These are phyloP conservation scores for Mycena leptocephala DNA, from an alignment of 768 basidiomycete species.

Conservation along the genomic window DNA sequence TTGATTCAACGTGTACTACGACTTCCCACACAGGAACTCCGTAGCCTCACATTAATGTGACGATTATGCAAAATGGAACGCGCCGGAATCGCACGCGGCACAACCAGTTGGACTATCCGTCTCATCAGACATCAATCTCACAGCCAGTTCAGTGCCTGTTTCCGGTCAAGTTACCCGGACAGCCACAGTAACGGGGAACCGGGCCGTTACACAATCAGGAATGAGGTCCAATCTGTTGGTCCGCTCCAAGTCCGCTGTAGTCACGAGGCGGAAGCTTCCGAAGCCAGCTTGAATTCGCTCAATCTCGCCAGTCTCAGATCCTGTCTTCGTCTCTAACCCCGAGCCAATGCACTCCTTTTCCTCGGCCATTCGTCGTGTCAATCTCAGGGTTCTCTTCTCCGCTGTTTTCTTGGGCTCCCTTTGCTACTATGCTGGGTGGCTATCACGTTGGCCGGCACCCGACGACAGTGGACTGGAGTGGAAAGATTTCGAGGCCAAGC, in stretches of 20 bases:
- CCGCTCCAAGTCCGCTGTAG: slow-evolving; percentile 2
- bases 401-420: neutral
- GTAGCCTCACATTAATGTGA: too few relatives aligned
- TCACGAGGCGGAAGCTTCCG: slow-evolving; percentile 6
- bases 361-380: neutral
- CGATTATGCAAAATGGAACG: too few relatives aligned
- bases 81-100: too few relatives aligned
- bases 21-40: too few relatives aligned
- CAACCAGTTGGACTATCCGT: too few relatives aligned
- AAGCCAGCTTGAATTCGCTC: slow-evolving; percentile 6
- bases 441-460: neutral
- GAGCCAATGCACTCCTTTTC: slow-evolving; percentile 17
- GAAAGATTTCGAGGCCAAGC: neutral
- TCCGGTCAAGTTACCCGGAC: too few relatives aligned
- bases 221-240: neutral
- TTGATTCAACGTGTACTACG: too few relatives aligned
- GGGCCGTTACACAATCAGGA: too few relatives aligned
- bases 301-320: slow-evolving; percentile 9
- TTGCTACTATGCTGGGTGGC: neutral
- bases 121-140: too few relatives aligned
- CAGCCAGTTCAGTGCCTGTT: too few relatives aligned
- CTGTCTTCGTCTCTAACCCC: slow-evolving; percentile 10
- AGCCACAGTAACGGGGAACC: too few relatives aligned
- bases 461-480: slow-evolving; percentile 8
- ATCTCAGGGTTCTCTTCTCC: neutral